Evolutionary conservation across 2,329 filamentous ascomycete species (phyloP).

Genomic region (Penicillium freii): DNA sequence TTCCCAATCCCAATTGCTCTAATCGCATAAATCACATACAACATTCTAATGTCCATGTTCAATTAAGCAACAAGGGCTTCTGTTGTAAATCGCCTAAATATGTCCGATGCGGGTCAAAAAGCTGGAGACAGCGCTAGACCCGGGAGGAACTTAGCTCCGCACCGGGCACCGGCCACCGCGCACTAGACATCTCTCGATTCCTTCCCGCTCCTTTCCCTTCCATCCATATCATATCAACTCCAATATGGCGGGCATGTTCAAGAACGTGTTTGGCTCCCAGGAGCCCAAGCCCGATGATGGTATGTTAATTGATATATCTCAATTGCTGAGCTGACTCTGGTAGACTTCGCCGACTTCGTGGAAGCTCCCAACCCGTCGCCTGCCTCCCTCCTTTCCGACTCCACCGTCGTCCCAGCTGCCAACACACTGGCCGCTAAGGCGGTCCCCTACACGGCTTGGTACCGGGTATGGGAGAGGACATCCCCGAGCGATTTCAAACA

Average conservation of each 20-base stretch:
- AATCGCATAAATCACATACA: neutral
- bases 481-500: slow-evolving; percentile 78
- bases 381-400: slow-evolving; percentile 46
- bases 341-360: slow-evolving; percentile 94
- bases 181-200: slow-evolving; percentile 13
- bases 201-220: slow-evolving; percentile 27
- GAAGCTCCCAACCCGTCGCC: slow-evolving; percentile 67
- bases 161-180: slow-evolving; percentile 13
- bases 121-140: slow-evolving; percentile 47
- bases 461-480: slow-evolving; percentile 91
- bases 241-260: slow-evolving; percentile 41
- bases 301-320: slow-evolving; percentile 21
- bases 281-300: slow-evolving; percentile 38
- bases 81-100: neutral
- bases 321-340: slow-evolving; percentile 15
- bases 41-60: too few relatives aligned
- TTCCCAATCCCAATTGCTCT: neutral
- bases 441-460: slow-evolving; percentile 87
- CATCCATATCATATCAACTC: slow-evolving; percentile 9
- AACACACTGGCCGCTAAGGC: slow-evolving; percentile 50
- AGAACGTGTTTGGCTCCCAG: slow-evolving; percentile 41
- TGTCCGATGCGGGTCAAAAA: slow-evolving; percentile 20
- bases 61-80: too few relatives aligned
- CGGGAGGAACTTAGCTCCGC: slow-evolving; percentile 33
- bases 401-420: slow-evolving; percentile 43